phyloP scores from a whole-genome alignment of 2,329 filamentous ascomycete species.

The Diplodia intermedia region DNA sequence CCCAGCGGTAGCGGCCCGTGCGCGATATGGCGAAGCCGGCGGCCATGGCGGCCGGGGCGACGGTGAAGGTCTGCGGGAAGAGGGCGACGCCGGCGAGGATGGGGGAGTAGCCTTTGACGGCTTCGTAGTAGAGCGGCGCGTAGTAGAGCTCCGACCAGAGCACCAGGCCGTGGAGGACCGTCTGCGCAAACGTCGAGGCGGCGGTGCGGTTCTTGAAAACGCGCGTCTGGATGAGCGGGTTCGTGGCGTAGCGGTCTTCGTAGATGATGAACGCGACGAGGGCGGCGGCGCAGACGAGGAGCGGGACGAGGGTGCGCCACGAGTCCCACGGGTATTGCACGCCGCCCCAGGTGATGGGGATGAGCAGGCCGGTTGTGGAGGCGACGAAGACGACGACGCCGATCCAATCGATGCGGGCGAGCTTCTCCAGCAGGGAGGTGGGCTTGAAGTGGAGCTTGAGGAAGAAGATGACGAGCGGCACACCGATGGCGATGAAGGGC shows the following conservation, averaged over 20 bases:
- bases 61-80: conserved; percentile 60
- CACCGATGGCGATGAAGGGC: conserved; percentile 61
- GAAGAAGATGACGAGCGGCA: conserved; percentile 59
- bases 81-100: conserved; percentile 50
- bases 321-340: conserved; percentile 70
- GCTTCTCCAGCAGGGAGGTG: conserved; percentile 56
- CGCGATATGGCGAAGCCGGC: conserved; percentile 62
- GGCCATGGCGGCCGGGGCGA: conserved; percentile 66
- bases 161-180: conserved; percentile 65
- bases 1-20: conserved; percentile 66
- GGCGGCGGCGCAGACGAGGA: conserved; percentile 62
- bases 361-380: conserved; percentile 64
- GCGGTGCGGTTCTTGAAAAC: conserved; percentile 60
- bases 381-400: conserved; percentile 68
- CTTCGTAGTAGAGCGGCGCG: conserved; percentile 52
- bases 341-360: conserved; percentile 70
- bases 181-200: conserved; percentile 59
- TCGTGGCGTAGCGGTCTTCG: conserved; percentile 58
- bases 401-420: conserved; percentile 66
- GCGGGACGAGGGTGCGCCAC: conserved; percentile 67
- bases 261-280: conserved; percentile 62
- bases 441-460: conserved; percentile 60
- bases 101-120: conserved; percentile 49
- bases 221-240: conserved; percentile 58
- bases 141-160: conserved; percentile 52